Evolutionary conservation across 768 basidiomycete species (phyloP).

Genomic region (Dictyophora rubrovolvata): DNA sequence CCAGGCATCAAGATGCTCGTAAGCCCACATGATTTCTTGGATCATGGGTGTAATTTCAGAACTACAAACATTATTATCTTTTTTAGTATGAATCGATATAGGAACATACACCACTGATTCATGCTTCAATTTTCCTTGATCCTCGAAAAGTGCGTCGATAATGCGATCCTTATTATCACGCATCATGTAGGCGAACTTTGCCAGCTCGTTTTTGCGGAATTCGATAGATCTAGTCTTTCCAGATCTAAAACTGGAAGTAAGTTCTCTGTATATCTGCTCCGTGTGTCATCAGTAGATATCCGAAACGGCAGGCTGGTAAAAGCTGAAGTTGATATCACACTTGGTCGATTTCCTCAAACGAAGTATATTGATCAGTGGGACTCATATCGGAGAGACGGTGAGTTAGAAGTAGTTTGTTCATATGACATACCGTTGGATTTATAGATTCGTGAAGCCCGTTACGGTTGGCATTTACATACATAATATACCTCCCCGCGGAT

Average conservation of each 20-base stretch:
- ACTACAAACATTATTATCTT: not conserved
- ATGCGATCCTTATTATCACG: constrained; percentile 16
- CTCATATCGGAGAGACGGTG: too few relatives aligned
- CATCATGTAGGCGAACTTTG: constrained; percentile 14
- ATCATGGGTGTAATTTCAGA: constrained; percentile 17
- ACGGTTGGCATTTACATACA: too few relatives aligned
- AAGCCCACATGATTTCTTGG: constrained; percentile 17
- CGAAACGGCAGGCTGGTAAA: too few relatives aligned
- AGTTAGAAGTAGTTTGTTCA: too few relatives aligned
- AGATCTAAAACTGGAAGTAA: not conserved
- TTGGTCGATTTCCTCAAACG: too few relatives aligned
- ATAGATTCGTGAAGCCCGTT: too few relatives aligned
- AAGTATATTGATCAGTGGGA: too few relatives aligned
- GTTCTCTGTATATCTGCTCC: constrained; percentile 1
- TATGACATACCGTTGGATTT: too few relatives aligned
- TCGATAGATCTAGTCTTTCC: constrained; percentile 5
- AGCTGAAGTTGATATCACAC: too few relatives aligned
- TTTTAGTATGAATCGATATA: too few relatives aligned
- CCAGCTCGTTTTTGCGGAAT: constrained; percentile 17
- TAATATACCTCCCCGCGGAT: too few relatives aligned
- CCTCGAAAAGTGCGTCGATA: constrained; percentile 10
- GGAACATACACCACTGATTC: constrained; percentile 13
- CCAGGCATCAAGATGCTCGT: constrained; percentile 21
- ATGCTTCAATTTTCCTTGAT: constrained; percentile 13
- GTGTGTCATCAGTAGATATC: not conserved